Conservation (phyloP, 768 basidiomycete genomes). For the Boletales sp. region DNA sequence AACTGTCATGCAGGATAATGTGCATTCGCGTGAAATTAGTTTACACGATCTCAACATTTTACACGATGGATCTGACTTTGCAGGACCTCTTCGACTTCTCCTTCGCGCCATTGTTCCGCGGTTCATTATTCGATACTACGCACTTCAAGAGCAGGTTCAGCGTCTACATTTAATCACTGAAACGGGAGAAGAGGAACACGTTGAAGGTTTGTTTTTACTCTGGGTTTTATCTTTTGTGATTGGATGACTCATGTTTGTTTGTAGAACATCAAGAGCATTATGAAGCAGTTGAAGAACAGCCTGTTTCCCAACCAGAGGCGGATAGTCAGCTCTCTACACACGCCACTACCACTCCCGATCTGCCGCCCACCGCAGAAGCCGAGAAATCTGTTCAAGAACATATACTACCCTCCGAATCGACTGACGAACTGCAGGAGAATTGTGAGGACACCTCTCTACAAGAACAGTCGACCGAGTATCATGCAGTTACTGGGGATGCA, state of each 20-base stretch:
- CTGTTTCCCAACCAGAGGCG: constrained; percentile 3
- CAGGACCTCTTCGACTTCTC: constrained; percentile 61
- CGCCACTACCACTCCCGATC: neutral
- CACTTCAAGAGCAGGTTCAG: constrained; percentile 56
- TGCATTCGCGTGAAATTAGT: constrained; percentile 63
- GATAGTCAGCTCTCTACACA: neutral
- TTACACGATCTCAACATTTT: constrained; percentile 70
- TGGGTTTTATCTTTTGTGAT: neutral
- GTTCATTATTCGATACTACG: constrained; percentile 64
- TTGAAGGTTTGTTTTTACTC: constrained; percentile 16
- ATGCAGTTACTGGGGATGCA: constrained; percentile 13
- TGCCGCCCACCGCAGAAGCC: neutral
- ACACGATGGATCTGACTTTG: constrained; percentile 60
- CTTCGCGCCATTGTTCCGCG: constrained; percentile 49
- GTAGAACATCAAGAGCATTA: constrained; percentile 16
- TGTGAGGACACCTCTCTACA: constrained; percentile 4
- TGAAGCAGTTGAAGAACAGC: constrained; percentile 7
- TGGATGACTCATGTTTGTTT: constrained; percentile 1
- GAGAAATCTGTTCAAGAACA: constrained; percentile 6
- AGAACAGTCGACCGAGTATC: constrained; percentile 14
- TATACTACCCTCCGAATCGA: neutral
- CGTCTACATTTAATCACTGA: constrained; percentile 30
- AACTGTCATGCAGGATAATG: constrained; percentile 52
- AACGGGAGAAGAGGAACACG: constrained; percentile 13
- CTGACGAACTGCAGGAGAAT: constrained; percentile 11